Base-by-base conservation (phyloP, 139 green algal genomes). In the Closterium sp. region DNA sequence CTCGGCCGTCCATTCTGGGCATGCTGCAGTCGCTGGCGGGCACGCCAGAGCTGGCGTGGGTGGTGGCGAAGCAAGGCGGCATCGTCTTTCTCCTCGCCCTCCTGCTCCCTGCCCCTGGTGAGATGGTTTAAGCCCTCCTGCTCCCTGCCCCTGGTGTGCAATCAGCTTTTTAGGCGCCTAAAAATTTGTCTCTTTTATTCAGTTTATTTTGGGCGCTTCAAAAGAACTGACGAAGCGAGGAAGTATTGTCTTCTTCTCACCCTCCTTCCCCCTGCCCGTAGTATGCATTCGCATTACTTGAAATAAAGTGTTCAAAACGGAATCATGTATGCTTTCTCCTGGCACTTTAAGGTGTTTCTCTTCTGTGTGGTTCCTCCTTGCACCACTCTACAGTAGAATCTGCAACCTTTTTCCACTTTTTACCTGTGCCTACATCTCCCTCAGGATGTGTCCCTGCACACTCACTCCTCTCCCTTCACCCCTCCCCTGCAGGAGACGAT, bases 191-290 rank as follows among this genome's bases (percentile, higher is more conserved):
- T n/a, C n/a, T n/a, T n/a, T n/a, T n/a, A n/a, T n/a, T n/a, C n/a
- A n/a, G n/a, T n/a, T n/a, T n/a, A n/a, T n/a, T n/a, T n/a, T n/a
- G n/a, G n/a, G n/a, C n/a, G n/a, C n/a, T n/a, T n/a, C n/a, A n/a
- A n/a, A n/a, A n/a, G n/a, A n/a, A 1, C 92, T 97, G 31, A 87
- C 91, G 4, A 94, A 95, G n/a, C 94, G 97, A 28, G 97, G 95
- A 27, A 97, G 97, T 6, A 92, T 94, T 0, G 79, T 98, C 27
- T 97, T 95, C 94, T 99, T 9, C 95, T 98, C 31, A 89, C 96
- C 4, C 87, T 97, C 31, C 94, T 98, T 32, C 94, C 99, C 62
- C 96, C 94, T 0, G 42, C 86, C 89, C 50, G 7, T 31, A 9
- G 73, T 86, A 9, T 28, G 85, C 27, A 21, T 31, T 87, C 19